Base-by-base conservation (phyloP, 345 rosid species). In the Limnanthes douglasii region DNA sequence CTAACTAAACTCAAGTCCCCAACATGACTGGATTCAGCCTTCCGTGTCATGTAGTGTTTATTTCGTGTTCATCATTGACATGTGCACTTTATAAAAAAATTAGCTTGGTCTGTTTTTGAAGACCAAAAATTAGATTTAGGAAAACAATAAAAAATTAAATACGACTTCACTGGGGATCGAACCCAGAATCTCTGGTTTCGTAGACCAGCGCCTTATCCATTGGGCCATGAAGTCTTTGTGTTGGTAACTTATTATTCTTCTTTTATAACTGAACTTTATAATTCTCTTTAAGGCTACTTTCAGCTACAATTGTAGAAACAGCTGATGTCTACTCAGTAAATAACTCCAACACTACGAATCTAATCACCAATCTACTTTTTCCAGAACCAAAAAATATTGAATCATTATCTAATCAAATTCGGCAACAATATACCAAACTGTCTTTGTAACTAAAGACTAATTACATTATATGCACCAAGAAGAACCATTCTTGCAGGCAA, bases 121-220 rank as follows among this genome's bases (percentile, higher is more conserved):
- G 11, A 4, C 12, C 50, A 12, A 15, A 2, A 34, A 0, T 34
- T n/a, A 2, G 9, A 10, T 11, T 8, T 3, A 12, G 19, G 11
- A 1, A 11, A 28, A 5, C 11, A 30, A 21, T 11, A 8, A 19
- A 19, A 20, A 13, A 2, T 18, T 21, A 3, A 11, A 18, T 34
- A 10, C 19, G 14, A 20, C 48, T 24, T 16, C 11, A 29, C 48
- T 5, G 84, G 82, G 69, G 70, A 70, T 81, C 83, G 75, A 72
- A 78, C 83, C 85, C 73, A 67, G 78, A 78, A 32, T 65, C 82
- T 75, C 78, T 65, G 73, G 76, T 73, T 78, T 53, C 80, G 93
- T 75, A 60, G 86, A 75, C 88, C 78, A 78, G 95, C 72, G 78
- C 88, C 88, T 75, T 73, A 66, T 86, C 88, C 97, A 73, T 75